A percentile compares a stretch with the other conserved stretches of the same genome.
Conservation (phyloP, 805 yeast genomes). For the Kazachstania africana region DNA sequence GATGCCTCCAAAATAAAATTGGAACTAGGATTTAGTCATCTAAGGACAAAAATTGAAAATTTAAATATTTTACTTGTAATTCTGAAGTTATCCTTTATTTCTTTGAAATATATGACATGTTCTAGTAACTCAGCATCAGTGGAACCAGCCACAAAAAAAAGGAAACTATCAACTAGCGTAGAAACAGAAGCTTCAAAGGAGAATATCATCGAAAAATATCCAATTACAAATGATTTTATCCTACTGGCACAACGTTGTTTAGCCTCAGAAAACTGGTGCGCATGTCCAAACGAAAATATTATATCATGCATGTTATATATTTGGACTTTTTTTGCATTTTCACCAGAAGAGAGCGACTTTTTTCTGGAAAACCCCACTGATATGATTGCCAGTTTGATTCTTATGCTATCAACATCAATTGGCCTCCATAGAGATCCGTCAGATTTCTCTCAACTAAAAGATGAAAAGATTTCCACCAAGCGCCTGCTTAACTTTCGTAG, state of each 20-base stretch:
- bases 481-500: constrained; percentile 19
- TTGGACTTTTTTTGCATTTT: constrained; percentile 24
- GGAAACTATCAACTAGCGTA: too few species aligned
- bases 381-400: constrained; percentile 14
- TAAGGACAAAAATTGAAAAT: constrained; percentile 20
- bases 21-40: constrained; percentile 13
- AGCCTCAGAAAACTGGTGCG: constrained; percentile 18
- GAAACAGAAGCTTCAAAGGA: constrained; percentile 3
- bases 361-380: constrained; percentile 25
- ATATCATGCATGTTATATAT: constrained; percentile 19
- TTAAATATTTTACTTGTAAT: constrained; percentile 15
- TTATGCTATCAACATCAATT: constrained; percentile 20
- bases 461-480: constrained; percentile 5
- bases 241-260: constrained; percentile 15
- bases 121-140: too few species aligned
- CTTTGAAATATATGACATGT: constrained; percentile 9
- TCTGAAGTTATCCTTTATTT: constrained; percentile 19
- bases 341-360: constrained; percentile 27
- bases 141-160: constrained; percentile 13
- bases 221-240: constrained; percentile 15
- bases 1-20: constrained; percentile 10
- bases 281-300: constrained; percentile 24
- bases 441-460: constrained; percentile 13
- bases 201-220: constrained; percentile 13
- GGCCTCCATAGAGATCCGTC: constrained; percentile 25